phyloP scores from a whole-genome alignment of 257 asterid species.

The Datura wrightii region DNA sequence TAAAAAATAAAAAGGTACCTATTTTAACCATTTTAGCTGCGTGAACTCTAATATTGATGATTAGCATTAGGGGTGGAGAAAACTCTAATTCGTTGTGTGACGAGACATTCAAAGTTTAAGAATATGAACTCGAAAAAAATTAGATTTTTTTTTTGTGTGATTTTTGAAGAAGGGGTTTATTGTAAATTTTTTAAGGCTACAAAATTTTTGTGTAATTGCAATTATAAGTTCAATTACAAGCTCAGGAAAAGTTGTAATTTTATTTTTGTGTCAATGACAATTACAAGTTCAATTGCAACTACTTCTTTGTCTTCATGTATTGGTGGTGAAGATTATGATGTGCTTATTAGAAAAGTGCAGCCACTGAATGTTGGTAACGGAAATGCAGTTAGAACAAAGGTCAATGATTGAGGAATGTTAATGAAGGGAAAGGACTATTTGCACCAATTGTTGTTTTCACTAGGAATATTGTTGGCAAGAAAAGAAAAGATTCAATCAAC shows the following conservation, averaged over 20 bases:
- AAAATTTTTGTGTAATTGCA: no score
- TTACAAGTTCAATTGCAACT: slow-evolving; percentile 63
- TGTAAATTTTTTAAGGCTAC: no score
- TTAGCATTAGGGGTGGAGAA: no score
- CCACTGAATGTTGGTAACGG: slow-evolving; percentile 46
- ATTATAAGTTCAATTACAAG: no score
- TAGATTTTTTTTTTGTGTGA: no score
- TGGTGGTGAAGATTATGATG: slow-evolving; percentile 58
- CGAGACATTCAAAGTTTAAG: no score
- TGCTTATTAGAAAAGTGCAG: slow-evolving; percentile 41
- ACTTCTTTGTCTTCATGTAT: slow-evolving; percentile 48
- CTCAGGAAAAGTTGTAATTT: background rate
- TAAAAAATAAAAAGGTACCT: no score
- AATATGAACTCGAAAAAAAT: no score
- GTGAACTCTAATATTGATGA: no score
- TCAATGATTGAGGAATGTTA: slow-evolving; percentile 89
- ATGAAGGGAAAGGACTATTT: slow-evolving; percentile 81
- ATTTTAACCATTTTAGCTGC: no score
- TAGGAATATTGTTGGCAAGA: slow-evolving; percentile 76
- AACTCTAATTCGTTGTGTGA: no score
- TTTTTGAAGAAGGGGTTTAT: no score
- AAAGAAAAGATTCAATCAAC: slow-evolving; percentile 86
- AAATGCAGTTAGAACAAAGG: slow-evolving; percentile 54
- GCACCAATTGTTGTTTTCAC: slow-evolving; percentile 79
- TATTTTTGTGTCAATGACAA: slow-evolving; percentile 43